Evolutionary conservation across 73 alveolate species (phyloP).

Genomic region (Paraurostyla sp.): DNA sequence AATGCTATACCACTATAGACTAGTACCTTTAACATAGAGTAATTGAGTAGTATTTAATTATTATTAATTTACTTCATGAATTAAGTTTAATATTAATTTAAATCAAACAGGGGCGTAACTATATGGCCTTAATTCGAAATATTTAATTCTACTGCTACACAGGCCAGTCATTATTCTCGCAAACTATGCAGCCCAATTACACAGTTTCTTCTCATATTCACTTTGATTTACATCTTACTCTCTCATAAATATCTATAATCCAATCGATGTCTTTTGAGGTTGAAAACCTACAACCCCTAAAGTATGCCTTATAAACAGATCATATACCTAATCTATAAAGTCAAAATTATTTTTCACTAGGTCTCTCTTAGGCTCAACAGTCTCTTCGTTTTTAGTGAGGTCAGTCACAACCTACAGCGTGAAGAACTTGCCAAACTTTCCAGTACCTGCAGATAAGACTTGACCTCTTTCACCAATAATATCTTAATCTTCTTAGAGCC

Average conservation of each 20-base stretch:
- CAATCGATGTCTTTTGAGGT: conserved; percentile 61
- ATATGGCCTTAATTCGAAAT: conserved; percentile 80
- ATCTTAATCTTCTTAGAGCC: conserved; percentile 79
- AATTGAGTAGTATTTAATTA: neutral
- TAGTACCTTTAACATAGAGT: no score
- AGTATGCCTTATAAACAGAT: conserved; percentile 32
- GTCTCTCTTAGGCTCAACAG: conserved; percentile 60
- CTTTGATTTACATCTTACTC: conserved; percentile 50
- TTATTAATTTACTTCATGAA: no score
- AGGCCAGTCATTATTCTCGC: conserved; percentile 27
- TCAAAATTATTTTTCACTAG: conserved; percentile 55
- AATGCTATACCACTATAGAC: neutral
- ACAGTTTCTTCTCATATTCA: conserved; percentile 63
- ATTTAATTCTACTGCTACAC: conserved; percentile 58
- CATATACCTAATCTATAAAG: conserved; percentile 42
- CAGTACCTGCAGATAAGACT: conserved; percentile 65
- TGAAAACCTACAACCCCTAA: conserved; percentile 51
- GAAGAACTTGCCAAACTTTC: conserved; percentile 60
- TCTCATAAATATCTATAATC: conserved; percentile 65
- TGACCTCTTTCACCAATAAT: conserved; percentile 63
- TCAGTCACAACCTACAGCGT: conserved; percentile 57
- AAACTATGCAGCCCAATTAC: conserved; percentile 72
- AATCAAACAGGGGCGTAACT: conserved; percentile 57
- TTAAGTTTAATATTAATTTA: neutral
- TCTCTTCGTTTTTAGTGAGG: conserved; percentile 68